Evolutionary conservation across 2,329 filamentous ascomycete genomes (phyloP), one percentile per base, ranked within the genome.

Genomic region (Triangularia verruculosa): DNA sequence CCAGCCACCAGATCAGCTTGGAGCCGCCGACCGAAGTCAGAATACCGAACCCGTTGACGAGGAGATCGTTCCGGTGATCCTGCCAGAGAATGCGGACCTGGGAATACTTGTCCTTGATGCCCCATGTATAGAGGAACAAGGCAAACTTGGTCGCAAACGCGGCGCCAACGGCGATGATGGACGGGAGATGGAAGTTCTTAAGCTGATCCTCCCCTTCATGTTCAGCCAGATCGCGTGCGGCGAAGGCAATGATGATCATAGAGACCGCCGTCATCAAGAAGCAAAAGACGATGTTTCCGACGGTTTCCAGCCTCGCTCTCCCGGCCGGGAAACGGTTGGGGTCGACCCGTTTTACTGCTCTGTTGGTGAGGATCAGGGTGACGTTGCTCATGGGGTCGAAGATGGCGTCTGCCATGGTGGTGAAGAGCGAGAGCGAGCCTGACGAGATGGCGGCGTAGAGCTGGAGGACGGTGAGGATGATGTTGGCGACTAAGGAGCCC

Each of bases 231-330:
- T 96, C 89, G 61, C 87, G 85, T 27, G 86, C 82, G 0, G 93
- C 93, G 74, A 97, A 92, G 22, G 94, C 92, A 71, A 99, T 95
- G 62, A 99, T 87, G 72, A 98, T 92, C 68, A 96, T 82, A 0
- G 93, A 97, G 7, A 98, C 94, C 9, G 92, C 82, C 20, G 89
- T 93, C 95, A 99, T 98, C 70, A 99, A 82, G 77, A 96, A 96
- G 78, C 93, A 97, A 77, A 99, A 99, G 64, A 90, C 87, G 68
- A 98, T 97, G 73, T 98, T 99, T 59, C 95, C 95, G 0, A 93
- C 91, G 0, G 93, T 98, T 78, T 98, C 94, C 66, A 99, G 91
- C 28, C 95, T 89, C 4, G 93, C 93, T 76, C 97, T 97, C 67
- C 94, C 94, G 0, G 91, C 93, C 0, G 94, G 94, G 74, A 96